Evolutionary conservation across 1,284 basidiomycete genomes (phyloP), one percentile per base, ranked within the genome.

Genomic region (Sporisorium sorghi): DNA sequence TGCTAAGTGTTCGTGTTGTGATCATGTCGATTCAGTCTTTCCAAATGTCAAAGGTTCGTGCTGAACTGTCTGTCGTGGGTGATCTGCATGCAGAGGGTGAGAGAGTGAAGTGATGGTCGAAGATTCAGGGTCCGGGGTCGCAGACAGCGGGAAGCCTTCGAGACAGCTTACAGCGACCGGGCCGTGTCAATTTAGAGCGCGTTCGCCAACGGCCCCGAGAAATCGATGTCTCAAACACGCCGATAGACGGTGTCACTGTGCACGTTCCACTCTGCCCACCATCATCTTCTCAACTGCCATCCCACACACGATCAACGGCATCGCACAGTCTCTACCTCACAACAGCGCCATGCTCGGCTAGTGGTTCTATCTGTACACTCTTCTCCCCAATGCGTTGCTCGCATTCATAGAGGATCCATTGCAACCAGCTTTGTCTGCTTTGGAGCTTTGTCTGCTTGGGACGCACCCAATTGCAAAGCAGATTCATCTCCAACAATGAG

Each of bases 401-500:
- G n/a, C 28, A 30, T 11, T 9, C 46, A 12, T 47, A 47, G 46
- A 19, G 46, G 37, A 14, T 10, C 17, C 28, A 30, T 7, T 30
- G 46, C 46, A 30, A n/a, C 24, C 12, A 5, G 24, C 19, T 30
- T 9, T n/a, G 3, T 30, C 44, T 46, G 26, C 15, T 46, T 14
- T 15, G 26, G 10, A 24, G 17, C 26, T 28, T 11, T n/a, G 17
- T 5, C 15, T 10, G 17, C 46, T 30, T 15, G 19, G 46, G 10
- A 14, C 44, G n/a, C 46, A 33, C 19, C 7, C 39, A 19, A 3
- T 52, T 4, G 15, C 35, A 28, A 47, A 8, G n/a, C 15, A 19
- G 12, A 2, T 9, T 44, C 19, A 24, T 5, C 26, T 28, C 28
- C 50, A 57, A 32, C n/a, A n/a, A 71, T 71, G 68, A 61, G 54